Base-by-base conservation (phyloP, 2,329 filamentous ascomycete genomes). In the Alternaria gansuensis region DNA sequence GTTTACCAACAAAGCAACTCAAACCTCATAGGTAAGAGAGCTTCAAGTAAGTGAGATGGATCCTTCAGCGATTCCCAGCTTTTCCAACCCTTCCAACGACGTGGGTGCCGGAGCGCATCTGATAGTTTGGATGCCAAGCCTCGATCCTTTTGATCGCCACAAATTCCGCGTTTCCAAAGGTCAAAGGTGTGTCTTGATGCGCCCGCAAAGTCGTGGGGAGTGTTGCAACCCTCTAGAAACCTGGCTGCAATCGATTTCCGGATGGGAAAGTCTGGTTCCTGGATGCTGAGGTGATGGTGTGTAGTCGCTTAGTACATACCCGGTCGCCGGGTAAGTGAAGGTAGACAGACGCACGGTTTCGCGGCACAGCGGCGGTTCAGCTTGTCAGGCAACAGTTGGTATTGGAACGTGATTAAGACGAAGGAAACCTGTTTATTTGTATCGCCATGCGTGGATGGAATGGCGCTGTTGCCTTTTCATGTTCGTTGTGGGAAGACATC, bases 241-340 rank as follows among this genome's bases (percentile, higher is more conserved):
- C 31, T 41, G 26, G 33, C 9, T 50, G 17, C 24, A 26, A 34
- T 53, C 7, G 21, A 34, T n/a, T 40, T 34, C 39, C 33, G 50
- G 40, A 36, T 40, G 62, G 24, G 31, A 37, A 48, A 51, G 34
- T 48, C 13, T 40, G 50, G 24, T 36, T 23, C 52, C 33, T 40
- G 45, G 29, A 21, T 29, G 54, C 33, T 39, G 53, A 39, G 54
- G 54, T 52, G 56, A 59, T 50, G 46, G 59, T 54, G 60, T 51
- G 40, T 46, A 52, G 57, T 43, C 37, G 51, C 54, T 54, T 55
- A 68, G 59, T 61, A 61, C 56, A 58, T 67, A 58, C 68, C 65
- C 40, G 68, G 64, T 26, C 64, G 65, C 37, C 62, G 58, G 40
- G 62, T 58, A 63, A 66, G 65, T 65, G 57, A 68, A 66, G 69